Evolutionary conservation across 345 rosid genomes (phyloP), one percentile per base, ranked within the genome.

Genomic region (Citrus cavaleriei): DNA sequence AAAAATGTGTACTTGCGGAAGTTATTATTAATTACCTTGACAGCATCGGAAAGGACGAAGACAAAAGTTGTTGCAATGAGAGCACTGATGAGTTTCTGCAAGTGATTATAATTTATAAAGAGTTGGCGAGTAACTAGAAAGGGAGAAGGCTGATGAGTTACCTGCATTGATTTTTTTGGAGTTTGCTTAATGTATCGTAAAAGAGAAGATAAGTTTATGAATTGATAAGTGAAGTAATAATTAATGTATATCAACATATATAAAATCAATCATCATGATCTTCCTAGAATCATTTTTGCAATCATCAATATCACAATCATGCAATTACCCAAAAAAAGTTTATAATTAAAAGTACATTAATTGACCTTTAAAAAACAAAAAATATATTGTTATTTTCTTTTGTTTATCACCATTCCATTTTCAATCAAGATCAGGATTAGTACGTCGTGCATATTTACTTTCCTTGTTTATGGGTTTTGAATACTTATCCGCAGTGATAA

Each of bases 41-140:
- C 90, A 77, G 95, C 92, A 86, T 80, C 80, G 49, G 91, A 86
- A 74, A 77, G 75, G 71, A 54, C 49, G 75, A 87, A 71, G 76
- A 95, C 78, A 75, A 86, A 74, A 78, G 84, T 77, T 37, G 87
- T n/a, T 57, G 87, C 46, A 73, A 24, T 70, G 38, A 80, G 72
- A 75, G 84, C 63, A 79, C 79, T 55, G 46, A 75, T 19, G 70
- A 78, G 61, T 28, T 78, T 80, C 88, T 87, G 93, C 81, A 77
- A 77, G 76, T 25, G 25, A 24, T 25, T 66, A 66, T 0, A 5
- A 54, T 9, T 58, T 22, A 61, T 6, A 7, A 28, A 7, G 16
- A 22, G 7, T 13, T 19, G 35, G 21, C 1, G 13, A 51, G 22
- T 73, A 34, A 76, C 55, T 76, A 83, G 79, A 80, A 46, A 78